Base-by-base conservation (phyloP, 768 basidiomycete species). In the Jaapia argillacea region DNA sequence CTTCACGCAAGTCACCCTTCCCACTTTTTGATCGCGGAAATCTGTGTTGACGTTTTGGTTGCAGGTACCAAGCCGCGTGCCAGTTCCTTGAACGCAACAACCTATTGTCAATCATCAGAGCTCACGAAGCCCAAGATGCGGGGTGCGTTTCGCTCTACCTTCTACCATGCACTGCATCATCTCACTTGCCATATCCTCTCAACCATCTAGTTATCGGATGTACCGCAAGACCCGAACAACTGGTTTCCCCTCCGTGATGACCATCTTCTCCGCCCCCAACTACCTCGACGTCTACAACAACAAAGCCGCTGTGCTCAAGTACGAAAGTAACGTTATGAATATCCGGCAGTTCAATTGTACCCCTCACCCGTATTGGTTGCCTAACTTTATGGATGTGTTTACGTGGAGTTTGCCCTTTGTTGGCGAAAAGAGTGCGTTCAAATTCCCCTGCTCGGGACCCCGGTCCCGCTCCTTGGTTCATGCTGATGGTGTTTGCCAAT, bases 381-480 rank as follows among this genome's bases (percentile, higher is more conserved):
- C 96, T 3, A 99, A 99, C 63, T 99, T 99, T 57, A 97, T 98
- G 93, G 94, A 98, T 54, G 93, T 93, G 20, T 99, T 99, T 59
- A 97, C 96, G 0, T 99, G 96, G 96, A 88, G 85, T 69, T 63
- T 99, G 46, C 96, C 96, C 1, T 98, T 98, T 56, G 96, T 99
- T 5, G 93, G 92, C 42, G 81, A 89, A 50, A 98, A 98, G 68
- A 96, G 93, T 93, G 48, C 43, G 87, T 67, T 21, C 12, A 40
- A 38, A 6, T 22, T 40, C n/a, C 7, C 4, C n/a, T 44, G 31
- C 22, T 27, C 4, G 12, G n/a, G 35, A 26, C n/a, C 39, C 40
- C 44, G 45, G 24, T 46, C 24, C 40, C 42, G 24, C 28, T 3
- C 18, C 42, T 37, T 40, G 7, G 3, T 16, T 44, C 16, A 39